Base-by-base conservation (phyloP, 306 rosid genomes). In the Fagus crenata region DNA sequence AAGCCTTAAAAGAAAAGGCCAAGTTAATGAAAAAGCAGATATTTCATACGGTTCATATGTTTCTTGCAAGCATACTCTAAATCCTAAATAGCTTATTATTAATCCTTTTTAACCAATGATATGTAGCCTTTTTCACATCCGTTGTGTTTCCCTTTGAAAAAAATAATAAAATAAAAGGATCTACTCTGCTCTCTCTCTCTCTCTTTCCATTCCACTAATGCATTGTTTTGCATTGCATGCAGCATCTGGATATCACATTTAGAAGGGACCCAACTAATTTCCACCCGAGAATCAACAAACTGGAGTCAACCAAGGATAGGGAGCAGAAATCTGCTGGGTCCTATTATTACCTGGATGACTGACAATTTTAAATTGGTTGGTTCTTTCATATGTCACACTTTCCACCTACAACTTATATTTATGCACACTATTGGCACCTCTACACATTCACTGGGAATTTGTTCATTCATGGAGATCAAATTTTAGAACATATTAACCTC, bases 241-340 rank as follows among this genome's bases (percentile, higher is more conserved):
- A 94, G 98, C 98, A 94, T 86, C 88, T 94, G 56, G 93, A 92
- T 81, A 92, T 94, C 83, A 94, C 98, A 33, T 92, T 90, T 82
- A 92, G 98, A 87, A 89, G 98, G 53, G 98, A 94, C 78, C 98
- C 98, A 9, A 94, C 96, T 49, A 94, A 94, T 78, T 94, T 0
- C 51, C 97, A 97, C 72, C 98, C 98, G 9, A 88, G 98, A 78
- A 94, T 94, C 79, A 94, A 94, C 85, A 94, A 94, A 84, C 41
- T 90, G 53, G 96, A 92, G 31, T 94, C 98, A 28, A 85, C 98
- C 2, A 94, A 94, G 79, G 98, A 94, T 73, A 85, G 97, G 79
- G 99, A 95, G 72, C 99, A 95, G 61, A 95, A 95, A 76, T 14
- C 82, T 46, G 98, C 99, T 22, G 97, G 97, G 49, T 92, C 99